Conservation (phyloP, 768 basidiomycete species). For the Boletales sp. region DNA sequence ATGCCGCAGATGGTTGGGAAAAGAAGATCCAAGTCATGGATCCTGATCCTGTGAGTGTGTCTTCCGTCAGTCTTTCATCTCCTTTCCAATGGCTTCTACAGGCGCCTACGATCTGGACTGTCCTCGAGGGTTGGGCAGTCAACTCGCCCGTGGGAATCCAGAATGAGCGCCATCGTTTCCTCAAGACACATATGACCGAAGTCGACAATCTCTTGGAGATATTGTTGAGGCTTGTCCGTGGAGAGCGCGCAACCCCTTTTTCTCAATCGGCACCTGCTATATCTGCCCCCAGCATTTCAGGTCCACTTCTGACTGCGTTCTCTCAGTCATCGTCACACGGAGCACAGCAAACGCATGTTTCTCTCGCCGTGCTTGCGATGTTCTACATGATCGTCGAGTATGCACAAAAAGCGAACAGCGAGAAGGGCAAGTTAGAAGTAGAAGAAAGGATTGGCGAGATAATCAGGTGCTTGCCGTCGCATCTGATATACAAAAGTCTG, state of each 20-base stretch:
- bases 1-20: constrained; percentile 89
- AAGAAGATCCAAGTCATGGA: constrained; percentile 89
- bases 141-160: constrained; percentile 75
- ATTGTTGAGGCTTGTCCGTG: constrained; percentile 84
- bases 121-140: constrained; percentile 86
- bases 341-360: constrained; percentile 90
- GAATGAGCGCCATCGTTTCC: constrained; percentile 81
- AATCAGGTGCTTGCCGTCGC: constrained; percentile 82
- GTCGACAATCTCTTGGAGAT: constrained; percentile 92
- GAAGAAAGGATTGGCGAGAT: constrained; percentile 84
- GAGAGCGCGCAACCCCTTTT: constrained; percentile 74
- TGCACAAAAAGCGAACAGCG: constrained; percentile 65
- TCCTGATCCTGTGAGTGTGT: constrained; percentile 82
- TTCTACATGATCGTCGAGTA: constrained; percentile 83
- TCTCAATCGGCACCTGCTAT: constrained; percentile 60
- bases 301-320: constrained; percentile 68
- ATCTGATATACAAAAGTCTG: constrained; percentile 84
- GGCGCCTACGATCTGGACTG: constrained; percentile 90
- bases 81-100: constrained; percentile 29
- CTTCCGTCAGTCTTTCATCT: neutral
- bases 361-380: constrained; percentile 88
- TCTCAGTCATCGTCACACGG: constrained; percentile 76
- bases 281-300: constrained; percentile 60
- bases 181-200: constrained; percentile 83
- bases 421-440: constrained; percentile 66